Evolutionary conservation across 2,329 filamentous ascomycete genomes (phyloP).

Genomic region (Periglandula ipomoeae): DNA sequence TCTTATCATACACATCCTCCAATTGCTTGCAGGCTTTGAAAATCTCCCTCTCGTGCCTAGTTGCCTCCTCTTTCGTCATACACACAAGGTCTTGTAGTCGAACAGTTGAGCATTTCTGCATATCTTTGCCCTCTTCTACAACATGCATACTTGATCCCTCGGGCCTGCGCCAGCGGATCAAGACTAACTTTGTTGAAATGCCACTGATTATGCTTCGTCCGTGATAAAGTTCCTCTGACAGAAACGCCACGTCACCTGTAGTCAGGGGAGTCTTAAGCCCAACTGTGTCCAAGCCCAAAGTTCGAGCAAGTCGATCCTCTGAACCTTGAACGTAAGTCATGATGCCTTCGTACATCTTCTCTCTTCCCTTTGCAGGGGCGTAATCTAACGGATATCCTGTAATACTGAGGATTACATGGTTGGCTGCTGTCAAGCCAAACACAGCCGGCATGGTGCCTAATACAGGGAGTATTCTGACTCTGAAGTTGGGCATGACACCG

Average conservation of each 20-base stretch:
- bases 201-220: slow-evolving; percentile 78
- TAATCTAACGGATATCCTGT: slow-evolving; percentile 81
- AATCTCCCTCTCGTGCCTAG: slow-evolving; percentile 69
- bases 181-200: slow-evolving; percentile 64
- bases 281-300: slow-evolving; percentile 28
- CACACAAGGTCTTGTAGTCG: slow-evolving; percentile 66
- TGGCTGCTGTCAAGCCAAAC: slow-evolving; percentile 85
- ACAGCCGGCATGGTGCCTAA: slow-evolving; percentile 95
- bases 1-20: slow-evolving; percentile 65
- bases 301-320: slow-evolving; percentile 65
- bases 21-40: slow-evolving; percentile 57
- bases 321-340: slow-evolving; percentile 64
- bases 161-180: slow-evolving; percentile 74
- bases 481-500: slow-evolving; percentile 82
- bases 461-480: slow-evolving; percentile 89
- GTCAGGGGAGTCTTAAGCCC: slow-evolving; percentile 76
- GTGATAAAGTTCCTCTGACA: slow-evolving; percentile 81
- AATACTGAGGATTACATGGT: slow-evolving; percentile 81
- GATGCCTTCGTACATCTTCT: slow-evolving; percentile 88
- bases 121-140: slow-evolving; percentile 56
- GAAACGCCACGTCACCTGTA: slow-evolving; percentile 72
- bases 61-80: slow-evolving; percentile 88
- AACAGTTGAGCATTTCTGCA: slow-evolving; percentile 69
- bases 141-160: slow-evolving; percentile 44
- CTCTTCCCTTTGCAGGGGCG: slow-evolving; percentile 67